Evolutionary conservation across 768 basidiomycete genomes (phyloP).

Genomic region (Russula griseocarnosa): DNA sequence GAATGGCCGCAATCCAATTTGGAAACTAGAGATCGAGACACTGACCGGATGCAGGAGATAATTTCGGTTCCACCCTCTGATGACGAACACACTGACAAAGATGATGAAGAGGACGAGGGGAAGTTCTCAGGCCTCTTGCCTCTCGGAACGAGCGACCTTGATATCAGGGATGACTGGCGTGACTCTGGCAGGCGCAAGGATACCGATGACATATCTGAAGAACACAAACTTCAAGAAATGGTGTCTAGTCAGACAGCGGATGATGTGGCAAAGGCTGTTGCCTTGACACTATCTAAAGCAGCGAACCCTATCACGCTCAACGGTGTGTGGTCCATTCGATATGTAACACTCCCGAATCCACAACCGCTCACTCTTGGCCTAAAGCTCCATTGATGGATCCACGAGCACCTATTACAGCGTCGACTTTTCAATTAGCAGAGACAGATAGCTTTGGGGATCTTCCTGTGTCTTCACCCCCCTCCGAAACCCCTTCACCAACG

Average conservation of each 20-base stretch:
- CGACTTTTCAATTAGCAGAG: conserved; percentile 20
- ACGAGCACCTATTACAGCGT: neutral
- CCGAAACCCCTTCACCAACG: conserved; percentile 13
- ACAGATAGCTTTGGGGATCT: conserved; percentile 28
- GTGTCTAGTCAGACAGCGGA: neutral
- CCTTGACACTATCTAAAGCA: neutral
- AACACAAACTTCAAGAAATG: conserved; percentile 17
- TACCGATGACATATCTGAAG: conserved; percentile 8
- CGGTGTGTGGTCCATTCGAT: conserved; percentile 9
- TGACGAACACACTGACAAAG: conserved; percentile 19
- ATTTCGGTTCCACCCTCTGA: conserved; percentile 11
- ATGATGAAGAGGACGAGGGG: conserved; percentile 20
- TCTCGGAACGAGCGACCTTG: conserved; percentile 28
- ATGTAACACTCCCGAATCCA: neutral
- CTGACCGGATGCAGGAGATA: neutral
- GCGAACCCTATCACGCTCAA: neutral
- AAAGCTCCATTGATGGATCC: neutral
- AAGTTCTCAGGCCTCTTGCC: conserved; percentile 9
- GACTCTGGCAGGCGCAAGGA: neutral
- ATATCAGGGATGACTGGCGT: conserved; percentile 23
- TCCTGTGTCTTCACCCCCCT: conserved; percentile 24
- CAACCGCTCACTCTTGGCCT: neutral
- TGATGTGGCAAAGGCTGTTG: conserved; percentile 6
- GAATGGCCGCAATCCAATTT: neutral
- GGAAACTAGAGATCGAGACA: neutral